phyloP scores from a whole-genome alignment of 495 filamentous ascomycete genomes.

The Echria macrotheca region DNA sequence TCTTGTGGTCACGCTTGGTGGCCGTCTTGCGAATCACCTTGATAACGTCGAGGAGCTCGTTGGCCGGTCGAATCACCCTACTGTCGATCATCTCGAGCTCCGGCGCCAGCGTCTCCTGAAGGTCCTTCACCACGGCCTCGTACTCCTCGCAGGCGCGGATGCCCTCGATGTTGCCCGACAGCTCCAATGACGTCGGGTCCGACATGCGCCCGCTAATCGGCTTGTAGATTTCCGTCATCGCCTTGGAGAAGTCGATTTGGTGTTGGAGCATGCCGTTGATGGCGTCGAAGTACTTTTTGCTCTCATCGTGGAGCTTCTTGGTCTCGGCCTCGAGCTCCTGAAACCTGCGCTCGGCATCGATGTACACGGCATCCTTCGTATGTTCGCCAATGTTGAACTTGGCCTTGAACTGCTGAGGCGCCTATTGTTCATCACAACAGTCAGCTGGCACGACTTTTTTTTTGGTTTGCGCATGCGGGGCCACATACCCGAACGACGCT shows the following conservation, averaged over 20 bases:
- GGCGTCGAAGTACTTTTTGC: constrained; percentile 90
- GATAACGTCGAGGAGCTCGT: constrained; percentile 90
- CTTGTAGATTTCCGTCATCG: constrained; percentile 93
- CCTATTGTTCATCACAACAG: constrained; percentile 40
- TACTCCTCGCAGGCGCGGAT: constrained; percentile 97
- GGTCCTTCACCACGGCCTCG: constrained; percentile 80
- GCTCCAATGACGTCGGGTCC: constrained; percentile 75
- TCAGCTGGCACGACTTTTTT: too few relatives aligned
- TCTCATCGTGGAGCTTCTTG: constrained; percentile 92
- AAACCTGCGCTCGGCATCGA: constrained; percentile 91
- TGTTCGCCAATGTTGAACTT: constrained; percentile 93
- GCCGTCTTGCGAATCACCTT: constrained; percentile 88
- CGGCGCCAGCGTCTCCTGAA: constrained; percentile 80
- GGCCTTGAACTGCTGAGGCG: constrained; percentile 84
- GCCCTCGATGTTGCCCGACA: constrained; percentile 87
- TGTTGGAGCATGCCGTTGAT: constrained; percentile 98
- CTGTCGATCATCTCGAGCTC: constrained; percentile 98
- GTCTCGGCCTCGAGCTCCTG: constrained; percentile 92
- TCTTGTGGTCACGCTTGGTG: constrained; percentile 91
- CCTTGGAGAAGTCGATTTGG: constrained; percentile 98
- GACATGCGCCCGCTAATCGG: constrained; percentile 94
- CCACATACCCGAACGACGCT: constrained; percentile 68
- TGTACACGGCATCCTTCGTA: constrained; percentile 90
- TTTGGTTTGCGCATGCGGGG: too few relatives aligned
- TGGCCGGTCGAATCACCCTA: constrained; percentile 85